A percentile compares a stretch with the other conserved stretches of the same genome.
Conservation (phyloP, 352 stramenopile species). For the Globisporangium cederbergense region DNA sequence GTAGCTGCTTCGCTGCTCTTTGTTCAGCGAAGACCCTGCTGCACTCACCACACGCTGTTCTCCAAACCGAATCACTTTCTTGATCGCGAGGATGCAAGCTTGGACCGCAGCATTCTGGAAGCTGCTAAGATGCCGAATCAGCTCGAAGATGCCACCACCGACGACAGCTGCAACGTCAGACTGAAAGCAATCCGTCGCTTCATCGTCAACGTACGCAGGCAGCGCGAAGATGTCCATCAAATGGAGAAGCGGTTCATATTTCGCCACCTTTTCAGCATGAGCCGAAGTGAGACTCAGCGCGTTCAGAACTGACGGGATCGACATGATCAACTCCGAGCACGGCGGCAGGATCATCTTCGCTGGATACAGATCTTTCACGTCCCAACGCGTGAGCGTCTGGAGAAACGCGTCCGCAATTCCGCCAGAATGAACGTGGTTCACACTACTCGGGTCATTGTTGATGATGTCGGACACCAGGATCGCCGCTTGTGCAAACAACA, state of each 20-base stretch:
- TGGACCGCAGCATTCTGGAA: constrained; percentile 86
- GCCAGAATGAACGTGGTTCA: constrained; percentile 92
- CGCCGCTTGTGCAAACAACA: constrained; percentile 89
- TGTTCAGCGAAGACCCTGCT: not conserved
- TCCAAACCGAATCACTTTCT: constrained; percentile 85
- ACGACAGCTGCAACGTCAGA: constrained; percentile 92
- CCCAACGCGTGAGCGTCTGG: constrained; percentile 84
- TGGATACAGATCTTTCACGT: constrained; percentile 56
- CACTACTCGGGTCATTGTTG: constrained; percentile 95
- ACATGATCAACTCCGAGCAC: constrained; percentile 93
- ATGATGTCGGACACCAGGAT: constrained; percentile 96
- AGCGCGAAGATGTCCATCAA: constrained; percentile 90
- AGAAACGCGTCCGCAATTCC: constrained; percentile 93
- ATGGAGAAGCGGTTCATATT: constrained; percentile 89
- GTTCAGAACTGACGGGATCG: constrained; percentile 92
- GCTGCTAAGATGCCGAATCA: constrained; percentile 93
- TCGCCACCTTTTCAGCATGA: constrained; percentile 88
- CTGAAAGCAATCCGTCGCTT: constrained; percentile 88
- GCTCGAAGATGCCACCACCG: constrained; percentile 93
- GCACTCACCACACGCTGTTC: constrained; percentile 45
- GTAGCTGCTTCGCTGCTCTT: constrained; percentile 18
- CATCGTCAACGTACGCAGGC: constrained; percentile 81
- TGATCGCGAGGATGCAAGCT: constrained; percentile 86
- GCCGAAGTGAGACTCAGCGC: constrained; percentile 91
- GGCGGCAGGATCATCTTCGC: constrained; percentile 57